Evolutionary conservation across 2,329 filamentous ascomycete species (phyloP), one percentile per base, ranked within the genome.

Genomic region (Colletotrichum sp.): DNA sequence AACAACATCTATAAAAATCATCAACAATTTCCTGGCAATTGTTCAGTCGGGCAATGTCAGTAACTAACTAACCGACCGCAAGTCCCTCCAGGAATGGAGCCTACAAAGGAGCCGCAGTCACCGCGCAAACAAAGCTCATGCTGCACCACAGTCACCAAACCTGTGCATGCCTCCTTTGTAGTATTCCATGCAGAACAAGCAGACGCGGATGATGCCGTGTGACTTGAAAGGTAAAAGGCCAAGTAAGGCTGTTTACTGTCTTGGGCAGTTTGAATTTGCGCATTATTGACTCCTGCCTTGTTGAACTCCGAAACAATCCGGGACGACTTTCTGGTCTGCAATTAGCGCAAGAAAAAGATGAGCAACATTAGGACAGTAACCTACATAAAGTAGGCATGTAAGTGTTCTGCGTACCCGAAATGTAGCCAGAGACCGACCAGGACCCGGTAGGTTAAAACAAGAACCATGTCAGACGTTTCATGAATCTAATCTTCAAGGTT

Each of bases 91-190:
- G 3, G 43, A 48, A 21, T 4, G 2, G 43, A 21, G 9, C 10
- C 6, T 7, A 13, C 3, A 21, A 13, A 48, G 43, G 18, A 1
- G 43, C 43, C 10, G 18, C 43, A 48, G 1, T 0, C 16, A 12
- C 1, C n/a, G 0, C 3, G 1, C 43, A 48, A n/a, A 48, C 3
- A 6, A 7, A 7, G 0, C n/a, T 21, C n/a, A 21, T 48, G 1
- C 43, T 21, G 10, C 43, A 48, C 43, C 43, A 4, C 10, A 21
- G 10, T 21, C 0, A 6, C 43, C 0, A 21, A 0, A 4, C 5
- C 6, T 21, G 3, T 3, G 18, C 18, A 13, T 48, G 43, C 2
- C 1, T 2, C 2, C 10, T 48, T 13, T 21, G 43, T 21, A n/a
- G n/a, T 48, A 48, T 48, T 48, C n/a, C 43, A 7, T 21, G 6